A percentile compares a stretch with the other conserved stretches of the same genome.
Conservation (phyloP, 306 rosid genomes). For the Vigna radiata region DNA sequence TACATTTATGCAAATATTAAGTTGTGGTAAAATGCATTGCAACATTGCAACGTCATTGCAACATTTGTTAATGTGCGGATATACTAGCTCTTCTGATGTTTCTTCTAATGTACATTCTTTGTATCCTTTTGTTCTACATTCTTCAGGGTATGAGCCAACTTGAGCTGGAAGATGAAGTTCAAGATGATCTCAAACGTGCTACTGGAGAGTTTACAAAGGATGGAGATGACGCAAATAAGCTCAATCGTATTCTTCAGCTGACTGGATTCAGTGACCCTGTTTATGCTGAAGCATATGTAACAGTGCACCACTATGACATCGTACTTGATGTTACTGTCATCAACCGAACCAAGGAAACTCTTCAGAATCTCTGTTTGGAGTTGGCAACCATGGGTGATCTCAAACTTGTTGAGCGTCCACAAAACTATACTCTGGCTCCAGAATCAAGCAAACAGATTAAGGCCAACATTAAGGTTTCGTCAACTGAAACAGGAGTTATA, state of each 20-base stretch:
- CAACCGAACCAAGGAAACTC: constrained; percentile 95
- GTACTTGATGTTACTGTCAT: constrained; percentile 97
- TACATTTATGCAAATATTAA: constrained; percentile 18
- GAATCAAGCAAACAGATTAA: constrained; percentile 96
- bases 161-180: constrained; percentile 98
- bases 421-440: constrained; percentile 96
- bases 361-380: constrained; percentile 98
- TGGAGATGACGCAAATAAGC: constrained; percentile 88
- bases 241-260: constrained; percentile 98
- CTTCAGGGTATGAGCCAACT: constrained; percentile 99
- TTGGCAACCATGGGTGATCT: constrained; percentile 99
- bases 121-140: constrained; percentile 35
- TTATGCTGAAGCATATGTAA: constrained; percentile 98
- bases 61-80: constrained; percentile 11
- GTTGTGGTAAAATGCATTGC: constrained; percentile 3
- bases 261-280: constrained; percentile 99
- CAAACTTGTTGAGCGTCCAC: constrained; percentile 98
- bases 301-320: constrained; percentile 96
- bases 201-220: constrained; percentile 97
- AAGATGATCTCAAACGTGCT: constrained; percentile 98
- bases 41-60: background rate
- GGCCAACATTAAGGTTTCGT: constrained; percentile 98
- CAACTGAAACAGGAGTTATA: constrained; percentile 97
- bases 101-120: constrained; percentile 20
- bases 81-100: constrained; percentile 12